phyloP scores from a whole-genome alignment of 2,329 filamentous ascomycete genomes.

The Macrophomina phaseolina region DNA sequence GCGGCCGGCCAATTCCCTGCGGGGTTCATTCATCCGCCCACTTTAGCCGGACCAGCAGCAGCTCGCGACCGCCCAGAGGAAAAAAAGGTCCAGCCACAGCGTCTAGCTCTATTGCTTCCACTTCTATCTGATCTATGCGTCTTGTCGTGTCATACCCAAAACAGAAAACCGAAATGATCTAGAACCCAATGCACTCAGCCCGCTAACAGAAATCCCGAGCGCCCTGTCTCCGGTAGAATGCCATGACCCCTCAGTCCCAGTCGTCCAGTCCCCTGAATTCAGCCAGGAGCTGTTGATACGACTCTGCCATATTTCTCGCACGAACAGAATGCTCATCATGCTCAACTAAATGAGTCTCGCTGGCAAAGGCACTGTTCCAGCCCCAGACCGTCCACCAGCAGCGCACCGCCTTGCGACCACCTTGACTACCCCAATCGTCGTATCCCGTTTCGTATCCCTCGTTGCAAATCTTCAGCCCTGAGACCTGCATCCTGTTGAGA shows the following conservation, averaged over 20 bases:
- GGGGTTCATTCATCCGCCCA: constrained; percentile 1
- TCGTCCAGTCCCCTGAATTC: constrained; percentile 14
- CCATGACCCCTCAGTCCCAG: background rate
- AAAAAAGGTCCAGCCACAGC: constrained; percentile 5
- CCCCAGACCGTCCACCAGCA: constrained; percentile 74
- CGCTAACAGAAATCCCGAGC: background rate
- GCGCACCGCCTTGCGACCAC: constrained; percentile 55
- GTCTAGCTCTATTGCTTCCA: constrained; percentile 17
- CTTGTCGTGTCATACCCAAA: constrained; percentile 14
- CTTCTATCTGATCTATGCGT: constrained; percentile 19
- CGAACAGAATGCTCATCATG: constrained; percentile 11
- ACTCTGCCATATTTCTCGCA: constrained; percentile 11
- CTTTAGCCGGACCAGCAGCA: background rate
- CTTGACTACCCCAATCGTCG: constrained; percentile 74
- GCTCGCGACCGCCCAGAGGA: background rate
- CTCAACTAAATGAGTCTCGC: constrained; percentile 14
- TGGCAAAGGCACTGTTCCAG: constrained; percentile 33
- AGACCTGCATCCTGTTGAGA: constrained; percentile 62
- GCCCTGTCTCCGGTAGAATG: constrained; percentile 1
- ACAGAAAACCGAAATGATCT: background rate
- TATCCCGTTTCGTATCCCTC: constrained; percentile 69
- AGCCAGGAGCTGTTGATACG: constrained; percentile 14
- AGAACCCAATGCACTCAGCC: background rate
- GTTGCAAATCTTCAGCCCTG: constrained; percentile 60
- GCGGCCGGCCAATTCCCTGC: constrained; percentile 1